Evolutionary conservation across 768 basidiomycete species (phyloP).

Genomic region (Naganishia vishniacii): DNA sequence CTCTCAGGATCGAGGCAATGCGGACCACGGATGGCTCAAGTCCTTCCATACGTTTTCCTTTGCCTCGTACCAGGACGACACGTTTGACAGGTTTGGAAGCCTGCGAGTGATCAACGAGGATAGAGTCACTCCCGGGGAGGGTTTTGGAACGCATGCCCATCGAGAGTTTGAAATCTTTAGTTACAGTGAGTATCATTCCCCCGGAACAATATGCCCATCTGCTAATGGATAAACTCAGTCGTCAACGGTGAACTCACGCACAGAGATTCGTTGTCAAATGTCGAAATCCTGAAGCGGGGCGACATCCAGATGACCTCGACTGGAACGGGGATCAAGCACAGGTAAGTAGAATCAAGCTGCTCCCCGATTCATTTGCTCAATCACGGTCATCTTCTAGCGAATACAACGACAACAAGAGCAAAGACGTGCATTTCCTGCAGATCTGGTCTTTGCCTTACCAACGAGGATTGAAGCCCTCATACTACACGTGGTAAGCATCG

Average conservation of each 20-base stretch:
- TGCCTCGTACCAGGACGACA: conserved; percentile 59
- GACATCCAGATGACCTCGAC: conserved; percentile 87
- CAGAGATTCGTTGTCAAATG: conserved; percentile 86
- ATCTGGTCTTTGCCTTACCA: conserved; percentile 62
- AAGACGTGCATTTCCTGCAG: conserved; percentile 59
- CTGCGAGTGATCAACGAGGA: conserved; percentile 83
- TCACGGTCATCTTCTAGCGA: conserved; percentile 52
- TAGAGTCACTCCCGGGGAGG: conserved; percentile 53
- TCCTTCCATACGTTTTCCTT: conserved; percentile 41
- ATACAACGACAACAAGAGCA: conserved; percentile 53
- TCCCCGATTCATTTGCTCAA: neutral
- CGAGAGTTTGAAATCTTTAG: conserved; percentile 48
- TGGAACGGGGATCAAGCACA: conserved; percentile 82
- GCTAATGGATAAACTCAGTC: neutral
- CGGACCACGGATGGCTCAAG: conserved; percentile 80
- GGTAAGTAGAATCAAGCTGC: conserved; percentile 22
- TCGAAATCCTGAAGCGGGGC: conserved; percentile 80
- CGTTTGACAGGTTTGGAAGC: conserved; percentile 62
- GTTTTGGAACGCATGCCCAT: conserved; percentile 81
- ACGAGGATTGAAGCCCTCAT: conserved; percentile 61
- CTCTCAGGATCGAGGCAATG: conserved; percentile 64
- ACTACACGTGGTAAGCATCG: conserved; percentile 65
- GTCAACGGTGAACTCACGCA: conserved; percentile 52
- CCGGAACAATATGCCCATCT: neutral
- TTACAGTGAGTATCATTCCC: conserved; percentile 19